Base-by-base conservation (phyloP, 2,329 filamentous ascomycete species). In the Pseudogymnoascus sp. region DNA sequence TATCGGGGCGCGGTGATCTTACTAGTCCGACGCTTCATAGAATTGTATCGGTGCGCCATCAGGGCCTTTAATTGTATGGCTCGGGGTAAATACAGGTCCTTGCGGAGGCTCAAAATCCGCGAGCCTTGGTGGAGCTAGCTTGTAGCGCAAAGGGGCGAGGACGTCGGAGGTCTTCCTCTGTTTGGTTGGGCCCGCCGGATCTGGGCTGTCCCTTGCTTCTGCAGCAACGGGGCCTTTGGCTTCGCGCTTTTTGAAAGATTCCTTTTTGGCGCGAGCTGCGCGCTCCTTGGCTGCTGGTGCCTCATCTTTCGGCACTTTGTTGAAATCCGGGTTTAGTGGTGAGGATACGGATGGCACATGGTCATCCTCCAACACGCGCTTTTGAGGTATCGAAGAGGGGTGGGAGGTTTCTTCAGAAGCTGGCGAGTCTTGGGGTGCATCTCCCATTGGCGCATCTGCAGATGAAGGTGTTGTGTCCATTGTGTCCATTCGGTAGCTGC, bases 261-360 rank as follows among this genome's bases (percentile, higher is more conserved):
- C 86, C 71, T 88, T 89, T 73, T 88, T 88, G 19, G 78, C 75
- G 33, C 84, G 77, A 12, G 75, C 69, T 36, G 79, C 67, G 7
- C 72, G 66, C 60, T 72, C 70, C 23, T 70, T 69, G 7, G 68
- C 66, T 14, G 69, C 60, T 11, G 69, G 67, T 1, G 66, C 69
- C 23, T 65, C 63, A 30, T 87, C 73, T 86, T 87, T 35, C 76
- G 75, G 61, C 80, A 77, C 25, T 69, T 71, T 39, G 77, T 78
- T 83, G 65, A 81, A 79, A 52, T 88, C 84, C 55, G 86, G 85
- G 68, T 92, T 92, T 65, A 92, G 82, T 28, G 89, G 89, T 9
- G 89, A 92, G 2, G 89, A 85, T 1, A 91, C 80, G 11, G 85
- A 81, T 4, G 89, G 89, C 64, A 82, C 82, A 73, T 92, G 86